Conservation (phyloP, 176 grass and related monocot genomes). For the Phoenix dactylifera region DNA sequence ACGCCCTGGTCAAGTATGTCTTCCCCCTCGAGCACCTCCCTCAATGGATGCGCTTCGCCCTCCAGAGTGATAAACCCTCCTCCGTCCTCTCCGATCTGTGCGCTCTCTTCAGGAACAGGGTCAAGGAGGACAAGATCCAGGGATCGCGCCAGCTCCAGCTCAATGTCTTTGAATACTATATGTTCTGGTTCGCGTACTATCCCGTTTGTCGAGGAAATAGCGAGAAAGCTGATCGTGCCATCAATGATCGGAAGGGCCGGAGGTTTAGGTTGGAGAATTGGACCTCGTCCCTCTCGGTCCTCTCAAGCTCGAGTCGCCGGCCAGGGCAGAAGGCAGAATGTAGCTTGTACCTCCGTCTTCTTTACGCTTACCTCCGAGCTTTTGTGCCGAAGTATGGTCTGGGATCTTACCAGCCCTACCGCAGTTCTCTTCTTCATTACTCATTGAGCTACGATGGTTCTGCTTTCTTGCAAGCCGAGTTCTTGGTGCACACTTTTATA, state of each 20-base stretch:
- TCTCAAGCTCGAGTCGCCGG: slow-evolving; percentile 28
- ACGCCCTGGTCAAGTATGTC: slow-evolving; percentile 48
- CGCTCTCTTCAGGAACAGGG: slow-evolving; percentile 41
- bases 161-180: slow-evolving; percentile 74
- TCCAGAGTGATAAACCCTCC: slow-evolving; percentile 15
- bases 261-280: slow-evolving; percentile 50
- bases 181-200: slow-evolving; percentile 98
- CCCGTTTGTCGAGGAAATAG: slow-evolving; percentile 35
- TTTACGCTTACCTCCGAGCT: slow-evolving; percentile 64
- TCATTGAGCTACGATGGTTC: slow-evolving; percentile 12
- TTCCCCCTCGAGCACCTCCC: slow-evolving; percentile 84
- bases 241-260: neutral
- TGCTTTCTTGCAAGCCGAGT: slow-evolving; percentile 41
- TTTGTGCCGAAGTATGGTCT: slow-evolving; percentile 41
- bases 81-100: slow-evolving; percentile 28
- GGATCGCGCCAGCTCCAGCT: slow-evolving; percentile 42
- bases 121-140: slow-evolving; percentile 39
- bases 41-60: slow-evolving; percentile 50
- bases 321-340: slow-evolving; percentile 32
- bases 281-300: slow-evolving; percentile 45
- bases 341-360: slow-evolving; percentile 57
- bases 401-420: slow-evolving; percentile 16
- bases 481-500: slow-evolving; percentile 49
- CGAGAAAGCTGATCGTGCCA: neutral
- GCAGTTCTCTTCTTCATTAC: slow-evolving; percentile 34